Percentiles rank a stretch among this genome's conserved stretches.
Conservation (phyloP, 2,329 filamentous ascomycete species). For the Ophiognomonia clavigignenti-juglandacearum region DNA sequence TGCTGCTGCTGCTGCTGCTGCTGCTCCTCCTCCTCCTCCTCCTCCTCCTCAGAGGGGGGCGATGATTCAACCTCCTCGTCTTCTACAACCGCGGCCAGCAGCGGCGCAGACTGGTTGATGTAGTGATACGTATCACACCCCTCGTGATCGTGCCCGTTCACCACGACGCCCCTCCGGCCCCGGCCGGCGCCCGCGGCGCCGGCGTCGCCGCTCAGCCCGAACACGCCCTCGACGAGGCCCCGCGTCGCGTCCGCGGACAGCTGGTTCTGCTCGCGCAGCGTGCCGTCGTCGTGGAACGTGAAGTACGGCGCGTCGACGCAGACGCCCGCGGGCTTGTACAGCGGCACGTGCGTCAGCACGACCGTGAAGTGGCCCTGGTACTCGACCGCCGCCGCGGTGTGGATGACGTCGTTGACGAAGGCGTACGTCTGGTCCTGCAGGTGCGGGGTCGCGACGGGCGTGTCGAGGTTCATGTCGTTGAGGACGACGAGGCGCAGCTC, state of each 20-base stretch:
- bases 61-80: neutral
- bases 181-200: constrained; percentile 54
- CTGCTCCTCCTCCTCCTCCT: constrained; percentile 10
- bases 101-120: constrained; percentile 57
- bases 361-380: constrained; percentile 68
- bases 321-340: constrained; percentile 76
- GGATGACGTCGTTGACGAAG: constrained; percentile 69
- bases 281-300: constrained; percentile 67
- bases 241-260: constrained; percentile 67
- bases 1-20: neutral
- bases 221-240: constrained; percentile 78
- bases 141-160: constrained; percentile 93
- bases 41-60: neutral
- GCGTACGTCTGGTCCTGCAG: constrained; percentile 73
- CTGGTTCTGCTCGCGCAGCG: constrained; percentile 87
- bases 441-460: constrained; percentile 61
- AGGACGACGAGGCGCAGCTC: constrained; percentile 79
- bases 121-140: constrained; percentile 90
- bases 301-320: constrained; percentile 85
- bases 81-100: neutral
- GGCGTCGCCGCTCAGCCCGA: constrained; percentile 65
- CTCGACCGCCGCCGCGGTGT: constrained; percentile 55
- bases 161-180: constrained; percentile 70
- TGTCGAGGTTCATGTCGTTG: constrained; percentile 92
- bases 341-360: constrained; percentile 84